Conservation (phyloP, 805 yeast species). For the Pachysolen tannophilus region DNA sequence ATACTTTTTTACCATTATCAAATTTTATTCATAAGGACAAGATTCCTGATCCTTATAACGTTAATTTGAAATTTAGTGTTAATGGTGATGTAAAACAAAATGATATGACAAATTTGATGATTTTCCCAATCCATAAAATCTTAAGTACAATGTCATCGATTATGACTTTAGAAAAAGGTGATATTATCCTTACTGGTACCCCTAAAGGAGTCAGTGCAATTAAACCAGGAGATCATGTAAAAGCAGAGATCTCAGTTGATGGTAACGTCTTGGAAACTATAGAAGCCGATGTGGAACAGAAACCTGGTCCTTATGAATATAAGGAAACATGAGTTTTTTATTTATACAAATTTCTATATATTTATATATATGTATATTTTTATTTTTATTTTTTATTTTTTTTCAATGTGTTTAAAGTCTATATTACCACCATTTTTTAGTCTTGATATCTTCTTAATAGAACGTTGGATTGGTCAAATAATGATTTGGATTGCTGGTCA, state of each 20-base stretch:
- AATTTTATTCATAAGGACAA: slow-evolving; percentile 54
- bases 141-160: slow-evolving; percentile 75
- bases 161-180: slow-evolving; percentile 89
- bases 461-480: slow-evolving; percentile 70
- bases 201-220: slow-evolving; percentile 95
- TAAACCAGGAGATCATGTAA: slow-evolving; percentile 68
- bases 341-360: background rate
- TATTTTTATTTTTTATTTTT: background rate
- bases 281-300: slow-evolving; percentile 41
- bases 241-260: slow-evolving; percentile 51
- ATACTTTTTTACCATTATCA: slow-evolving; percentile 89
- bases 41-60: slow-evolving; percentile 70
- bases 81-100: slow-evolving; percentile 67
- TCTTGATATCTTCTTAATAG: slow-evolving; percentile 34
- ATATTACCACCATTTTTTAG: too few relatives aligned
- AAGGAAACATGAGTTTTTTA: slow-evolving; percentile 25
- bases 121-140: slow-evolving; percentile 78
- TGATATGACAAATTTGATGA: slow-evolving; percentile 72
- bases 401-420: too few relatives aligned
- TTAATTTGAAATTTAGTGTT: slow-evolving; percentile 51
- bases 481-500: slow-evolving; percentile 72
- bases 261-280: slow-evolving; percentile 47
- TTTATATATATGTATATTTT: background rate
- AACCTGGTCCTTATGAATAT: slow-evolving; percentile 55
- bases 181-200: slow-evolving; percentile 88